Percentiles rank a stretch among this genome's conserved stretches.
Conservation (phyloP, 768 basidiomycete species). For the Serendipita indica region DNA sequence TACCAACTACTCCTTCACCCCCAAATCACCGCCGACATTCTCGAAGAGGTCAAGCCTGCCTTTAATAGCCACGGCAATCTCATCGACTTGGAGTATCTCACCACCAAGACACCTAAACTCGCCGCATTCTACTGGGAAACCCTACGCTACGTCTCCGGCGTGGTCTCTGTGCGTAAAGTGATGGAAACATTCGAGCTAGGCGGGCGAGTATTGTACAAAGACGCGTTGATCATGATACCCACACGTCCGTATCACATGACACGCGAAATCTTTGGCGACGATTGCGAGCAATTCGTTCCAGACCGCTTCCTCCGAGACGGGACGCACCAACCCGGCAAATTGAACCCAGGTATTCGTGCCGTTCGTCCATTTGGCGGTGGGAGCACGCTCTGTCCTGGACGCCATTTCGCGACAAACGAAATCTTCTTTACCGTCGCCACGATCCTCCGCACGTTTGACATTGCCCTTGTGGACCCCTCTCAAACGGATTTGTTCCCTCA, state of each 20-base stretch:
- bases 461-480: background rate
- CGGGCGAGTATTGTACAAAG: background rate
- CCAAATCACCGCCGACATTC: background rate
- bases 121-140: background rate
- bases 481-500: background rate
- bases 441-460: background rate
- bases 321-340: background rate
- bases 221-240: background rate
- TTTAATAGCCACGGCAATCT: background rate
- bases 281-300: background rate
- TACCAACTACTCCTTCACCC: background rate
- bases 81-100: background rate
- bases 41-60: background rate
- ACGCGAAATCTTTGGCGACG: background rate
- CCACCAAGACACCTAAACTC: background rate
- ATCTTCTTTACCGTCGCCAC: background rate
- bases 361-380: background rate
- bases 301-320: background rate
- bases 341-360: background rate
- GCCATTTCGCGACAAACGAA: constrained; percentile 2
- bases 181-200: background rate
- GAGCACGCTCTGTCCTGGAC: background rate
- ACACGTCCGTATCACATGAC: background rate
- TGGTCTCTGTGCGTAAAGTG: constrained; percentile 3
- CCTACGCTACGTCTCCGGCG: background rate